Conservation (phyloP, 306 rosid species). For the Dalbergia cultrata region DNA sequence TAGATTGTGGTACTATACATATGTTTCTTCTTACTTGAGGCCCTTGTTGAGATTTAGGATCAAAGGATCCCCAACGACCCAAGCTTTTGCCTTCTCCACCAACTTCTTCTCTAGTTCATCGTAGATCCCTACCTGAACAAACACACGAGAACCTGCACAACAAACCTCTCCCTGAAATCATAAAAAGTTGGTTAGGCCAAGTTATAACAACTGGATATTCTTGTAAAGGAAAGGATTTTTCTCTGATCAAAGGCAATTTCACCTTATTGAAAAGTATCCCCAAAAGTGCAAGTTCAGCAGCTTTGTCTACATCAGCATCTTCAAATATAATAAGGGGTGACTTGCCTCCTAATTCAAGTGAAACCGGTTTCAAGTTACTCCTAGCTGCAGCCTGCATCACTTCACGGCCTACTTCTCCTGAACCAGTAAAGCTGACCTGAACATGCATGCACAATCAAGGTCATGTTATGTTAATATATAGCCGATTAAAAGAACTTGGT, state of each 20-base stretch:
- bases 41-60: conserved; percentile 74
- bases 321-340: conserved; percentile 83
- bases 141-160: conserved; percentile 76
- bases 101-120: conserved; percentile 71
- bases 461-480: neutral
- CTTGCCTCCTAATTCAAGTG: conserved; percentile 88
- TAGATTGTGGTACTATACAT: neutral
- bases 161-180: conserved; percentile 78
- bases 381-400: conserved; percentile 79
- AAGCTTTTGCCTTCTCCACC: conserved; percentile 61
- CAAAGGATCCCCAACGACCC: conserved; percentile 91
- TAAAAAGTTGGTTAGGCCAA: neutral
- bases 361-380: conserved; percentile 75
- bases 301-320: conserved; percentile 75
- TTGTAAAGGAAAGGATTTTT: neutral
- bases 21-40: conserved; percentile 62
- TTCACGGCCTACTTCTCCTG: conserved; percentile 72
- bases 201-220: neutral
- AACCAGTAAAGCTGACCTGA: conserved; percentile 87
- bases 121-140: conserved; percentile 85
- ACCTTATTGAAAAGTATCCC: conserved; percentile 77
- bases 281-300: conserved; percentile 65
- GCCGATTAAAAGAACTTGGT: neutral
- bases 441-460: neutral
- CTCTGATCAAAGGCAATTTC: neutral